Percentiles rank a stretch among this genome's conserved stretches.
Evolutionary conservation across 164 flowering plant genomes (phyloP).

Genomic region (Platanus orientalis): DNA sequence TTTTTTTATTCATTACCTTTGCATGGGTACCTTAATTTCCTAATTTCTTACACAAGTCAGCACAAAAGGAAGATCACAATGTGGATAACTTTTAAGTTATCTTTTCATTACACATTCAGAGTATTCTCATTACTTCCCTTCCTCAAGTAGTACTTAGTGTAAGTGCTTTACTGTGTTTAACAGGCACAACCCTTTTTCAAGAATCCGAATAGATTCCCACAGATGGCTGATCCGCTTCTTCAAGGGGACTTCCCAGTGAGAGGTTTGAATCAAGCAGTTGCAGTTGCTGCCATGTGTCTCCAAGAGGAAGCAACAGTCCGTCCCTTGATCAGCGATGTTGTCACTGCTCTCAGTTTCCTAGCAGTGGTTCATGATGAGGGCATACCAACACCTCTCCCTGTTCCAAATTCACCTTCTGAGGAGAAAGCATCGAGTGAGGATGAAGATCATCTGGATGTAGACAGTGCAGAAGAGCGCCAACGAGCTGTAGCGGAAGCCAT

Average conservation of each 20-base stretch:
- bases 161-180: conserved; percentile 1
- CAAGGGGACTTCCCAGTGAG: conserved; percentile 37
- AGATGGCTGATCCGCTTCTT: conserved; percentile 58
- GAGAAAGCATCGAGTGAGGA: conserved; percentile 11
- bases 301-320: conserved; percentile 52
- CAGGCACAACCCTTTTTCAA: conserved; percentile 62
- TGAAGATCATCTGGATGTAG: conserved; percentile 11
- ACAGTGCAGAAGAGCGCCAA: conserved; percentile 22
- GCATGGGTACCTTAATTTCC: not conserved
- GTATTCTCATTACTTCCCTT: not conserved
- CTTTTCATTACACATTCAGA: too few species aligned
- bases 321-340: conserved; percentile 56
- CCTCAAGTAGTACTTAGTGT: not conserved
- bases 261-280: conserved; percentile 59
- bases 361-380: conserved; percentile 12
- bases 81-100: too few species aligned
- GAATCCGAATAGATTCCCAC: conserved; percentile 45
- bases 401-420: conserved; percentile 12
- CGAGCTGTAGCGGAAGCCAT: conserved; percentile 40
- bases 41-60: not conserved
- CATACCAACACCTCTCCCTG: conserved; percentile 11
- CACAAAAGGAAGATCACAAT: not conserved
- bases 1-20: not conserved
- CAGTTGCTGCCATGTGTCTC: conserved; percentile 66
- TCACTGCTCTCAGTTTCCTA: conserved; percentile 50